A percentile compares a stretch with the other conserved stretches of the same genome.
Conservation (phyloP, 768 basidiomycete genomes). For the Amylocystis lapponica region DNA sequence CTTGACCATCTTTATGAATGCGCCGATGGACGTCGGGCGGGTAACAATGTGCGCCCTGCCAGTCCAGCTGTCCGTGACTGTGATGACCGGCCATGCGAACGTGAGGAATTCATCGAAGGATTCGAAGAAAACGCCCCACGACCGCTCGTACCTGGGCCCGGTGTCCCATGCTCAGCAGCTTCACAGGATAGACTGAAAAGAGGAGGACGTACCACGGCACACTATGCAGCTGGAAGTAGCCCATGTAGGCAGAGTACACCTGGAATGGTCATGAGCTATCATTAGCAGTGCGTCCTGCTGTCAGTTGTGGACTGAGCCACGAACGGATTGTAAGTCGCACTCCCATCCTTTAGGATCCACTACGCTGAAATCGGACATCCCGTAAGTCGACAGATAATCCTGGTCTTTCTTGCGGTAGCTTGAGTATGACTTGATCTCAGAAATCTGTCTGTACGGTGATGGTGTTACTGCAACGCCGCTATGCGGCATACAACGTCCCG, state of each 20-base stretch:
- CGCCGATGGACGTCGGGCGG: slow-evolving; percentile 60
- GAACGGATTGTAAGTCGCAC: slow-evolving; percentile 71
- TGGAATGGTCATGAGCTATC: slow-evolving; percentile 10
- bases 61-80: slow-evolving; percentile 66
- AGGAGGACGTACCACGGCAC: slow-evolving; percentile 54
- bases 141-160: slow-evolving; percentile 73
- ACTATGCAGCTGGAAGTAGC: slow-evolving; percentile 66
- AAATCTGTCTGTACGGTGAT: no score
- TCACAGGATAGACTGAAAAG: no score
- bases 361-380: slow-evolving; percentile 64
- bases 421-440: no score
- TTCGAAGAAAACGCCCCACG: slow-evolving; percentile 76
- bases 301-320: slow-evolving; percentile 19
- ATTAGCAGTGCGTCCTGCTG: background rate
- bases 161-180: no score
- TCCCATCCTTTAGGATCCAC: slow-evolving; percentile 78
- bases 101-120: slow-evolving; percentile 74
- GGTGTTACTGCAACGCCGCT: no score
- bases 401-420: background rate
- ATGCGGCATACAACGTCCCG: no score
- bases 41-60: slow-evolving; percentile 77
- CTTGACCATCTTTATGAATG: slow-evolving; percentile 83
- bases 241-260: slow-evolving; percentile 75
- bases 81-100: slow-evolving; percentile 81
- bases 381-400: background rate